These are phyloP conservation scores for Eustoma russellianum DNA, from an alignment of 257 asterid genomes.

Conservation along the genomic window DNA sequence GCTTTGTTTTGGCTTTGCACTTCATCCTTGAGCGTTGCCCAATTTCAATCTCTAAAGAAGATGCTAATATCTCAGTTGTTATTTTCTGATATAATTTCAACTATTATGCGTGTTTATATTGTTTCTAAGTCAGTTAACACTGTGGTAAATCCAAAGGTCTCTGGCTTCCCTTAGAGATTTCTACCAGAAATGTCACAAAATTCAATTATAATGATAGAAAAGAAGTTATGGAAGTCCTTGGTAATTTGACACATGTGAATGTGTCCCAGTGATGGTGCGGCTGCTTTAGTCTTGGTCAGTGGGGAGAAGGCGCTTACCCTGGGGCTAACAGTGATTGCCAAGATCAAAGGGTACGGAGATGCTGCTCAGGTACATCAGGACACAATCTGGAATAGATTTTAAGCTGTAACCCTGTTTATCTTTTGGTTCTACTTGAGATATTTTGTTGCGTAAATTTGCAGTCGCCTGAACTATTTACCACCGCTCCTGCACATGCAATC, in stretches of 20 bases:
- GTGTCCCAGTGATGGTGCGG: constrained; percentile 88
- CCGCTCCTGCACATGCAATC: constrained; percentile 90
- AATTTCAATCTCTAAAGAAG: too few relatives aligned
- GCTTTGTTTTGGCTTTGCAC: too few relatives aligned
- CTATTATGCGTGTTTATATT: too few relatives aligned
- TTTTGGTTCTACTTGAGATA: not conserved
- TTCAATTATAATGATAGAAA: not conserved
- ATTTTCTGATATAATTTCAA: too few relatives aligned
- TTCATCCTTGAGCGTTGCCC: too few relatives aligned
- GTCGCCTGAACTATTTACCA: constrained; percentile 96
- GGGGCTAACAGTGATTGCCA: constrained; percentile 77
- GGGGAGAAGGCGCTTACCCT: constrained; percentile 79
- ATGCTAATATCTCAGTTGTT: too few relatives aligned
- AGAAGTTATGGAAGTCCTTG: not conserved
- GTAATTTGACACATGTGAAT: constrained; percentile 12
- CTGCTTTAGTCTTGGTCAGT: constrained; percentile 92
- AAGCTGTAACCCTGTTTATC: not conserved
- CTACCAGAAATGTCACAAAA: not conserved
- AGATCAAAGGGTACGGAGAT: constrained; percentile 89
- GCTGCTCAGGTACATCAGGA: constrained; percentile 72
- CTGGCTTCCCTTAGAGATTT: not conserved
- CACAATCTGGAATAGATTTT: not conserved
- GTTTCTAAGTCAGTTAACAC: too few relatives aligned
- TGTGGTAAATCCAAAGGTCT: not conserved
- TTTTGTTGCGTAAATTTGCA: constrained; percentile 19